Base-by-base conservation (phyloP, 129 eudicot species). In the Cynara cardunculus region DNA sequence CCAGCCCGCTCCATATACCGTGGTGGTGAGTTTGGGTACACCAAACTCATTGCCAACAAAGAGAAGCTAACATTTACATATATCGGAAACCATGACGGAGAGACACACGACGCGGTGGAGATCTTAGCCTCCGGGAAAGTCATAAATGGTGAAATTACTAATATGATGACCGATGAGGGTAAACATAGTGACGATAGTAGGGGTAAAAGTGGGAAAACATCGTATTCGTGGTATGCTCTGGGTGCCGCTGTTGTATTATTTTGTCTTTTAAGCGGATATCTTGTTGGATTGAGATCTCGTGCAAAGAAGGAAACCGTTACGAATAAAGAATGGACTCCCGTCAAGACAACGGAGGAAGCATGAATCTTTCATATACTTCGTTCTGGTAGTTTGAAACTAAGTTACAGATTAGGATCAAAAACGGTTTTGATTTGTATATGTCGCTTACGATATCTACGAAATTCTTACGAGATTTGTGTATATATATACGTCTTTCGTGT, bases 21-120 rank as follows among this genome's bases (percentile, higher is more conserved):
- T 12, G 94, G 95, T 21, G 97, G 98, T n/a, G 99, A 89, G 88
- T 92, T 96, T 90, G 99, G 98, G 68, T 96, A 96, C 74, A 88
- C 94, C 24, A 87, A 90, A 84, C 93, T 96, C 53, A 19, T 62
- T 8, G 99, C 98, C 22, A 87, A 89, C 49, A 96, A 78, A 74
- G 89, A 93, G 81, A 91, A 84, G 37, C 93, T 93, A 14, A 91
- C 91, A 12, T 69, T 96, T 26, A 92, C 92, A 7, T 96, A 91
- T 39, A 91, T 93, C 16, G 98, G 97, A 69, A 96, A 96, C 82
- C 98, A 93, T 81, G 98, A 96, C 32, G 99, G 99, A 1, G 88
- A 89, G 80, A 91, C 86, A 32, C 99, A 96, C 34, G 99, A 96
- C 53, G 61, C 56, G 72, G 91, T 96, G 64, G 95, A 96, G 90